phyloP scores from a whole-genome alignment of 1,284 basidiomycete genomes.

The Microbotryum silenes-acaulis region DNA sequence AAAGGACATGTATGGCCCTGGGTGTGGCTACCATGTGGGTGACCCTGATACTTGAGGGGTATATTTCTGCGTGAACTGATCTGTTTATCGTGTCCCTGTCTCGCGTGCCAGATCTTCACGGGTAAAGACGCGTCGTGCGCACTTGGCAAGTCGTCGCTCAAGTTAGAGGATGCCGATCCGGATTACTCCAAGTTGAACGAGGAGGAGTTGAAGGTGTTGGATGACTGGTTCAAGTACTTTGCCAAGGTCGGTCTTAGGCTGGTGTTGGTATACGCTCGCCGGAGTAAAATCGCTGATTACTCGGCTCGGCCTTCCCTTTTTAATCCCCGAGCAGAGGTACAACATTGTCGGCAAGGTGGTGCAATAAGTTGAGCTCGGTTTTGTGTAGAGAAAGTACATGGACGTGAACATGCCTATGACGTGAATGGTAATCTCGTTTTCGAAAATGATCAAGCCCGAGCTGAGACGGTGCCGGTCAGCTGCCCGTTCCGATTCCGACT shows the following conservation, averaged over 20 bases:
- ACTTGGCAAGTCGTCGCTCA: constrained; percentile 65
- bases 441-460: too few species aligned
- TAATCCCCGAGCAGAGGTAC: constrained; percentile 52
- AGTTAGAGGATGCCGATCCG: constrained; percentile 74
- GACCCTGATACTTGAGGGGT: background rate
- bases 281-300: too few species aligned
- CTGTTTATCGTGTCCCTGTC: background rate
- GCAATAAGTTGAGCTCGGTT: constrained; percentile 4
- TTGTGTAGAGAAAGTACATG: too few species aligned
- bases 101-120: constrained; percentile 47
- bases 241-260: constrained; percentile 45
- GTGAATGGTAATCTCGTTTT: too few species aligned
- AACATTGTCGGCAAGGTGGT: constrained; percentile 64
- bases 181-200: constrained; percentile 74
- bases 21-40: constrained; percentile 40
- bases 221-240: constrained; percentile 81
- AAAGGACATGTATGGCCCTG: constrained; percentile 65
- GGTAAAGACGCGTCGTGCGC: constrained; percentile 66
- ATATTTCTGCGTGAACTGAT: background rate
- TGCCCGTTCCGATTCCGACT: too few species aligned
- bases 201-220: constrained; percentile 70
- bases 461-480: too few species aligned
- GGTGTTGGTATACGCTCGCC: too few species aligned
- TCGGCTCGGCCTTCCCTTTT: background rate
- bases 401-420: too few species aligned